Percentiles rank a stretch among this genome's conserved stretches.
Evolutionary conservation across 2,329 filamentous ascomycete species (phyloP).

Genomic region (Colletotrichum liriopes): DNA sequence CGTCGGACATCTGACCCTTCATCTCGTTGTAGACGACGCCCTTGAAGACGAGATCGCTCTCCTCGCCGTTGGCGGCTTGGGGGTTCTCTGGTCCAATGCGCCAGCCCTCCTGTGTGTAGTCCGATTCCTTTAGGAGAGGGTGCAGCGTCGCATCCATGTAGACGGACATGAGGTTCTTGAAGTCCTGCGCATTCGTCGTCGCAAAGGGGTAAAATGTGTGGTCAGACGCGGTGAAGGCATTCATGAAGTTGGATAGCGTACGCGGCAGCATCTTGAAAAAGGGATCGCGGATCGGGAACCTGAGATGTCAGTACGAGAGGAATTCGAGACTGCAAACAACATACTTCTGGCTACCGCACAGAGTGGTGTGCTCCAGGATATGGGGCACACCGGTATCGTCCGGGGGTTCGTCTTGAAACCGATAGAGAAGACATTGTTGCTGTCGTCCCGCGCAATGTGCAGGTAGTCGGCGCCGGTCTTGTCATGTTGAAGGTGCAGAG

Average conservation of each 20-base stretch:
- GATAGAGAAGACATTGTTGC: conserved; percentile 99
- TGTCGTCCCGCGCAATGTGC: conserved; percentile 93
- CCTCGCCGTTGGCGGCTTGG: conserved; percentile 67
- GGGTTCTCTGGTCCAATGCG: conserved; percentile 94
- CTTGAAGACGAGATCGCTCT: conserved; percentile 89
- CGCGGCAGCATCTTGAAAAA: conserved; percentile 99
- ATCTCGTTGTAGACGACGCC: conserved; percentile 99
- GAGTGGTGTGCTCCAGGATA: conserved; percentile 96
- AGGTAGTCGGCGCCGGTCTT: conserved; percentile 97
- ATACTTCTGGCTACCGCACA: conserved; percentile 95
- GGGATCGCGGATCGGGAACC: conserved; percentile 96
- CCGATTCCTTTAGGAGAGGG: conserved; percentile 88
- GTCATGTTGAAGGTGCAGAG: conserved; percentile 91
- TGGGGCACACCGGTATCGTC: conserved; percentile 97
- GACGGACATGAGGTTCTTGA: conserved; percentile 95
- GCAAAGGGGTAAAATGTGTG: conserved; percentile 99
- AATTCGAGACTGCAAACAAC: conserved; percentile 47
- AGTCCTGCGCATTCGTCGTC: conserved; percentile 95
- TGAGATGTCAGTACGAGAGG: conserved; percentile 52
- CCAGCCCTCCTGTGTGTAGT: conserved; percentile 98
- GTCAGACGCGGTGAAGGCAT: conserved; percentile 95
- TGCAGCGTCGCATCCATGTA: conserved; percentile 96
- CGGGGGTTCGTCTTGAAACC: conserved; percentile 98
- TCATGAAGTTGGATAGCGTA: conserved; percentile 99
- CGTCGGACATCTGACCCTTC: conserved; percentile 99